A percentile compares a stretch with the other conserved stretches of the same genome.
phyloP scores from a whole-genome alignment of 1,284 basidiomycete genomes.

The Ganoderma multipileum region DNA sequence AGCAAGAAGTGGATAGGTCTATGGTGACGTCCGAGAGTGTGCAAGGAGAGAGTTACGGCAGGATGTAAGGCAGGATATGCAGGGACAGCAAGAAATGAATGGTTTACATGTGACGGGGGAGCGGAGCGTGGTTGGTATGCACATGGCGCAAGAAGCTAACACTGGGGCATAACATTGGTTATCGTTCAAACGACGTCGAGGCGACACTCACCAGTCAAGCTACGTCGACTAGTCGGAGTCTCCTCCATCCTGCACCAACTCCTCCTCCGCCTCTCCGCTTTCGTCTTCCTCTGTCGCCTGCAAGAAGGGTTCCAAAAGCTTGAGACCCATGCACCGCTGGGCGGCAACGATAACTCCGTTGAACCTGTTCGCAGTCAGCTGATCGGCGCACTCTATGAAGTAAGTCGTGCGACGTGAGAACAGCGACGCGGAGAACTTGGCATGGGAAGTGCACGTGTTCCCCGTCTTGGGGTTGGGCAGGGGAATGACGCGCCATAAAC shows the following conservation, averaged over 20 bases:
- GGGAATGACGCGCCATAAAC: neutral
- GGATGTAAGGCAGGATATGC: neutral
- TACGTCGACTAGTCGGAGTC: neutral
- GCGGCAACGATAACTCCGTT: neutral
- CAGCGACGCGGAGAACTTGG: neutral
- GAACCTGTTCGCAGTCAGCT: neutral
- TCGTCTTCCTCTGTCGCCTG: too few species aligned
- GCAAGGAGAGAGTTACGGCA: too few species aligned
- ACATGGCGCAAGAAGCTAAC: neutral
- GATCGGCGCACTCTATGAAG: neutral
- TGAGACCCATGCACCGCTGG: neutral
- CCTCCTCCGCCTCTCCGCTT: neutral
- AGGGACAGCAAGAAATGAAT: neutral
- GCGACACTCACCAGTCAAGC: neutral
- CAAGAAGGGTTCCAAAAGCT: neutral
- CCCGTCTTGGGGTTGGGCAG: neutral
- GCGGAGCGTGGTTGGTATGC: too few species aligned
- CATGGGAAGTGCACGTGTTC: neutral
- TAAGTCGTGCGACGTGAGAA: neutral
- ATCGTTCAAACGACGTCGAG: neutral
- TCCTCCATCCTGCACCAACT: neutral
- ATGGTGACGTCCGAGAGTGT: too few species aligned
- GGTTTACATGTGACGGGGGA: neutral
- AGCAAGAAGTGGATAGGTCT: too few species aligned
- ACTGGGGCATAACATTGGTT: neutral